Base-by-base conservation (phyloP, 2,329 filamentous ascomycete species). In the Orbilia blumenaviensis region DNA sequence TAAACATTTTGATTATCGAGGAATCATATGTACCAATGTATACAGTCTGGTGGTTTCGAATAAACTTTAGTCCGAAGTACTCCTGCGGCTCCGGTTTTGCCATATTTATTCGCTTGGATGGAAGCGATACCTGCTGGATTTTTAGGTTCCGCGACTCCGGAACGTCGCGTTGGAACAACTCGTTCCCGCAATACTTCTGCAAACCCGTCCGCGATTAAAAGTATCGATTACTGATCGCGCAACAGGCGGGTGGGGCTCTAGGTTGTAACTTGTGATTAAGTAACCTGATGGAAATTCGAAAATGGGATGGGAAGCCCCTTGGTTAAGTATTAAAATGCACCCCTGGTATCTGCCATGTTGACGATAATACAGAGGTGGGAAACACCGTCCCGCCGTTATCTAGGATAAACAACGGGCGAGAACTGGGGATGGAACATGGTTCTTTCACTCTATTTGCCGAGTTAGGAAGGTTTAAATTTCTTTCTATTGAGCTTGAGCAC, bases 21-120 rank as follows among this genome's bases (percentile, higher is more conserved):
- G 23, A 50, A 12, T 9, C 29, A 41, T 36, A 25, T 34, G 46
- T 54, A 71, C 66, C 66, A 36, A 71, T 71, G 16, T 54, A 27
- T n/a, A 56, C 42, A 23, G 32, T 54, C 23, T 71, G 52, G 34
- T 50, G 66, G 18, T 71, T 71, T 48, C 66, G 56, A 48, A 71
- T 71, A 25, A 71, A 71, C 46, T 63, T 63, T 12, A 71, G 44
- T 14, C 66, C 44, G 16, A 52, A 71, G 27, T 71, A 71, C 6
- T 60, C 66, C 16, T 44, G 50, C 16, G n/a, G 16, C 9, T 23
- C 27, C n/a, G 63, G 32, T 46, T 25, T 38, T 6, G 54, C 54
- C 23, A 36, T 60, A 21, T 41, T 66, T 36, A n/a, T 12, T 27
- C 46, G 34, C 16, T 10, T 21, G 10, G n/a, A n/a, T 9, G 41